Conservation (phyloP, 1,139 yeast genomes). For the Blastobotrys buckinghamii region DNA sequence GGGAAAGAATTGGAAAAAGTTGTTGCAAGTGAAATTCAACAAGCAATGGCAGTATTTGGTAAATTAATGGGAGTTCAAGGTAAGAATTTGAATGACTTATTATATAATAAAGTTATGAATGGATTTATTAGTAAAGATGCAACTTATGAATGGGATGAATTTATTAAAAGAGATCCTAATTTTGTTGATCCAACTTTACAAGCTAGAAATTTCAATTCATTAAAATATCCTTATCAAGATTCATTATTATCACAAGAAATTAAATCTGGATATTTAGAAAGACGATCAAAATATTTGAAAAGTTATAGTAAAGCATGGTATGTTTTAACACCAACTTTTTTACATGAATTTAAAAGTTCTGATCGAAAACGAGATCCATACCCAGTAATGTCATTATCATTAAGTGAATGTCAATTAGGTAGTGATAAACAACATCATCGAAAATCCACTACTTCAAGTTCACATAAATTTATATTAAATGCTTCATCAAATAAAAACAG, state of each 20-base stretch:
- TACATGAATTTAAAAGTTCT: conserved; percentile 83
- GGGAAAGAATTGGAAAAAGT: conserved; percentile 87
- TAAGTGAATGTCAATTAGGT: conserved; percentile 74
- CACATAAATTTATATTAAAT: conserved; percentile 73
- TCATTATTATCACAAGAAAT: conserved; percentile 68
- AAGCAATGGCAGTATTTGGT: conserved; percentile 68
- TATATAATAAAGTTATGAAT: conserved; percentile 60
- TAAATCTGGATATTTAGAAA: conserved; percentile 75
- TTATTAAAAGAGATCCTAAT: conserved; percentile 64
- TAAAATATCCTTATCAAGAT: conserved; percentile 59
- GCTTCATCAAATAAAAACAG: conserved; percentile 50
- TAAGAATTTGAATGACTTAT: conserved; percentile 31
- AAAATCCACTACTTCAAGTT: conserved; percentile 52
- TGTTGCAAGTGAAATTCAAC: conserved; percentile 80
- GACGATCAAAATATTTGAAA: conserved; percentile 85
- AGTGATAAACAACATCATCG: conserved; percentile 49
- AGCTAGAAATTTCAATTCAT: conserved; percentile 57
- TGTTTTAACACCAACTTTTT: conserved; percentile 78
- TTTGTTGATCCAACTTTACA: conserved; percentile 74
- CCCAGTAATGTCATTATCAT: conserved; percentile 83
- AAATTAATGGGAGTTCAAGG: conserved; percentile 35
- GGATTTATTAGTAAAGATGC: conserved; percentile 79
- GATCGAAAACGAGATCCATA: conserved; percentile 77
- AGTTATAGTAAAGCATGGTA: conserved; percentile 88
- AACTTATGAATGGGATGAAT: conserved; percentile 83